Percentiles rank a stretch among this genome's conserved stretches.
Conservation (phyloP, 1,284 basidiomycete genomes). For the Earliella scabrosa region DNA sequence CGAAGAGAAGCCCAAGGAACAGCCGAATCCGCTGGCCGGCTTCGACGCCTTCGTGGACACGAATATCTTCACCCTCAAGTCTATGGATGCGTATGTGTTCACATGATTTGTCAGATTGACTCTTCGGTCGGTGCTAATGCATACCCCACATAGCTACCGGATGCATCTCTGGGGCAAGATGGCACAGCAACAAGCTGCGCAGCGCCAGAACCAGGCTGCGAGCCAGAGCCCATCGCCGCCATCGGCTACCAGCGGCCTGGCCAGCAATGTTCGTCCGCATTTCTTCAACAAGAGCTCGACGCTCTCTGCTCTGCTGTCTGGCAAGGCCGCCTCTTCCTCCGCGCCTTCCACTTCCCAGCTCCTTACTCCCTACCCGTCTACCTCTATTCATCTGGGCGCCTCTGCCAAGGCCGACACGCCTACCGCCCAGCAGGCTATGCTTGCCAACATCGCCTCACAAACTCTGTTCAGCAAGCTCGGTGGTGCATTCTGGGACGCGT, state of each 20-base stretch:
- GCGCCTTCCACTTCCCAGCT: slow-evolving; percentile 2
- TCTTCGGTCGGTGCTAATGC: slow-evolving; percentile 7
- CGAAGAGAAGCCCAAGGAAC: slow-evolving; percentile 30
- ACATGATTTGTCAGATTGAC: background rate
- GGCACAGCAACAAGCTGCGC: slow-evolving; percentile 47
- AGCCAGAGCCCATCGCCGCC: slow-evolving; percentile 23
- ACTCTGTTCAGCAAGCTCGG: slow-evolving; percentile 71
- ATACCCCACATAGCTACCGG: slow-evolving; percentile 54
- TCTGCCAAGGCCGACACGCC: slow-evolving; percentile 27
- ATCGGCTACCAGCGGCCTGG: slow-evolving; percentile 48
- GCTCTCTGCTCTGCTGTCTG: slow-evolving; percentile 51
- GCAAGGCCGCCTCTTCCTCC: slow-evolving; percentile 40
- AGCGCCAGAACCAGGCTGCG: slow-evolving; percentile 34
- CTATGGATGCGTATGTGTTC: slow-evolving; percentile 68
- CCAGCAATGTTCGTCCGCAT: slow-evolving; percentile 56
- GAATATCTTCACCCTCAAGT: slow-evolving; percentile 84
- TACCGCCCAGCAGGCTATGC: slow-evolving; percentile 51
- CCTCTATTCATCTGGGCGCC: slow-evolving; percentile 32
- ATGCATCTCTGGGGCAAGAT: slow-evolving; percentile 90
- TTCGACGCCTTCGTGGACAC: slow-evolving; percentile 77
- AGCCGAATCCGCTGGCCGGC: slow-evolving; percentile 25
- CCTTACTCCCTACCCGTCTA: slow-evolving; percentile 35
- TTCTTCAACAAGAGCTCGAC: slow-evolving; percentile 47
- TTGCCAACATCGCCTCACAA: slow-evolving; percentile 71
- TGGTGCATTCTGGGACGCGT: slow-evolving; percentile 81